These are phyloP conservation scores for Ustulina deusta DNA, from an alignment of 2,329 filamentous ascomycete species.

Conservation along the genomic window DNA sequence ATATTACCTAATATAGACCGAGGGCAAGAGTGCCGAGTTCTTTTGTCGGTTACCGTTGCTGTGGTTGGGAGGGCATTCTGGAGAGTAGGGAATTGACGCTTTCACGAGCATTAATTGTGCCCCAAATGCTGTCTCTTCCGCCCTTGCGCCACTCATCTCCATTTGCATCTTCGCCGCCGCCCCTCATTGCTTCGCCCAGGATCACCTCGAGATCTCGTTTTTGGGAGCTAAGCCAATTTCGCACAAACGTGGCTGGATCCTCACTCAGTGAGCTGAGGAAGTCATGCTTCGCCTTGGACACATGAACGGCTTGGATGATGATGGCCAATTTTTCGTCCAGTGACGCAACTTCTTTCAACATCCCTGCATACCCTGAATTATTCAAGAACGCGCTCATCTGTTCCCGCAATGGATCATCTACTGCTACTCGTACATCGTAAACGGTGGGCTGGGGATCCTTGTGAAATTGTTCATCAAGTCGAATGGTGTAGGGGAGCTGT, in stretches of 20 bases:
- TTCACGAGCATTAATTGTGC: slow-evolving; percentile 69
- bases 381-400: slow-evolving; percentile 74
- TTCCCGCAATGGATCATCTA: slow-evolving; percentile 83
- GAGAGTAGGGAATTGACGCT: slow-evolving; percentile 72
- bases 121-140: slow-evolving; percentile 67
- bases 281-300: slow-evolving; percentile 89
- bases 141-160: slow-evolving; percentile 78
- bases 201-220: slow-evolving; percentile 91
- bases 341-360: slow-evolving; percentile 78
- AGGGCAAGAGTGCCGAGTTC: background rate
- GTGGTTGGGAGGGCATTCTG: slow-evolving; percentile 57
- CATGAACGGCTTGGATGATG: slow-evolving; percentile 82
- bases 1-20: background rate
- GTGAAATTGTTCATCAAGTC: slow-evolving; percentile 87
- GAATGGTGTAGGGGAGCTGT: slow-evolving; percentile 90
- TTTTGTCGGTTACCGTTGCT: slow-evolving; percentile 32
- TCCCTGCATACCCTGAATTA: slow-evolving; percentile 76
- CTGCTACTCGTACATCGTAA: slow-evolving; percentile 87
- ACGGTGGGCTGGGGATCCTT: slow-evolving; percentile 80
- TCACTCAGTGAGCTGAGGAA: slow-evolving; percentile 84
- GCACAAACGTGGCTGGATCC: slow-evolving; percentile 86
- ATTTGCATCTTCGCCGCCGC: slow-evolving; percentile 68
- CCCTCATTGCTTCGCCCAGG: slow-evolving; percentile 80
- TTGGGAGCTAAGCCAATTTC: slow-evolving; percentile 90
- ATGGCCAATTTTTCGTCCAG: slow-evolving; percentile 89